phyloP scores from a whole-genome alignment of 306 rosid genomes.

The Rubus parviflorus region DNA sequence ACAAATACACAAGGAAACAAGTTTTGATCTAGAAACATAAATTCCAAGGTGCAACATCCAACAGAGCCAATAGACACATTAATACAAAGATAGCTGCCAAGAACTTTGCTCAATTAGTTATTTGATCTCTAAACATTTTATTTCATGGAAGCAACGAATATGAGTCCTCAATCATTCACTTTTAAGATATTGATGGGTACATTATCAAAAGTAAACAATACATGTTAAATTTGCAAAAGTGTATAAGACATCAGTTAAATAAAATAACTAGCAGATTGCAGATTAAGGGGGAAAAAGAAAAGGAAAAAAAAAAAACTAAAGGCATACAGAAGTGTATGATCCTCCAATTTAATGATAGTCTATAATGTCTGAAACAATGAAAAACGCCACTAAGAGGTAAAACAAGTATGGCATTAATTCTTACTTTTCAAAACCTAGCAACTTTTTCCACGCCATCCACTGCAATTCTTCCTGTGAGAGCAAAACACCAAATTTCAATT shows the following conservation, averaged over 20 bases:
- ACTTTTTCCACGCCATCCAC: slow-evolving; percentile 84
- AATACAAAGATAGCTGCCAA: slow-evolving; percentile 9
- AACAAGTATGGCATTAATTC: slow-evolving; percentile 23
- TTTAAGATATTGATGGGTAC: not conserved
- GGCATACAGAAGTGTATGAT: not conserved
- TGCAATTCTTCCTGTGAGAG: slow-evolving; percentile 86
- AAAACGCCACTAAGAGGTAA: not conserved
- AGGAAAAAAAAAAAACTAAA: not conserved
- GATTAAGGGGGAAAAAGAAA: not conserved
- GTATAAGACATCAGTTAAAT: not conserved
- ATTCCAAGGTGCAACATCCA: slow-evolving; percentile 12
- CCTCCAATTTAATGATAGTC: not conserved
- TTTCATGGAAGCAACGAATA: not conserved
- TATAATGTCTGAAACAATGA: not conserved
- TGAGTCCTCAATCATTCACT: not conserved
- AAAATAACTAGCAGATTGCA: not conserved
- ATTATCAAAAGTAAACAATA: not conserved
- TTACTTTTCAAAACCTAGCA: slow-evolving; percentile 89
- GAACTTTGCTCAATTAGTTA: not conserved
- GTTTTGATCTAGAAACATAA: not conserved
- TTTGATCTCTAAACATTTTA: not conserved
- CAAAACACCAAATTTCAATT: not conserved
- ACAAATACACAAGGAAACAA: not conserved
- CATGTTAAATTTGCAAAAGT: not conserved
- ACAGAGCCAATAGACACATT: slow-evolving; percentile 14